Evolutionary conservation across 257 asterid genomes (phyloP).

Genomic region (Nicotiana obtusifolia): DNA sequence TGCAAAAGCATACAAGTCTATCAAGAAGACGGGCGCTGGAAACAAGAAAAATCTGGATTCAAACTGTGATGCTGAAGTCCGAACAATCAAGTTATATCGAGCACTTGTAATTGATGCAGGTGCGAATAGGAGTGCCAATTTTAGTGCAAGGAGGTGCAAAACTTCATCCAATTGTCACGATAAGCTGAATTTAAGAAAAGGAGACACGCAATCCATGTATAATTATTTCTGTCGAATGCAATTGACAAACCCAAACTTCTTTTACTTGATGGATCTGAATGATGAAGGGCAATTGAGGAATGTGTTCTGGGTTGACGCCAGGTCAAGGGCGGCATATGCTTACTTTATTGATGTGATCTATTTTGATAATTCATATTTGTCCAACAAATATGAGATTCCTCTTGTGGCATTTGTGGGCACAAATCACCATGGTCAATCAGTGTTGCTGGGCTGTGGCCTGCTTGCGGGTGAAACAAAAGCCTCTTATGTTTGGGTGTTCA

Average conservation of each 20-base stretch:
- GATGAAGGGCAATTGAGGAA: constrained; percentile 45
- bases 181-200: constrained; percentile 44
- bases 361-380: constrained; percentile 59
- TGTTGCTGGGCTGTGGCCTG: constrained; percentile 81
- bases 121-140: constrained; percentile 37
- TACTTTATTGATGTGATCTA: constrained; percentile 66
- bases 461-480: constrained; percentile 52
- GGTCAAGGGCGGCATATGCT: constrained; percentile 45
- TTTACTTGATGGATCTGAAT: constrained; percentile 55
- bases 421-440: constrained; percentile 72
- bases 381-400: constrained; percentile 65
- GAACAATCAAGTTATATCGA: constrained; percentile 57
- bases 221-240: constrained; percentile 61
- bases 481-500: constrained; percentile 64
- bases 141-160: constrained; percentile 27
- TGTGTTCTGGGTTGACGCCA: constrained; percentile 59
- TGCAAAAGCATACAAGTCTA: constrained; percentile 45
- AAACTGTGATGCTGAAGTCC: constrained; percentile 45
- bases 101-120: constrained; percentile 45
- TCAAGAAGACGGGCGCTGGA: constrained; percentile 51
- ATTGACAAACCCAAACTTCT: constrained; percentile 48
- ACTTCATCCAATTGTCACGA: constrained; percentile 28
- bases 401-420: constrained; percentile 65
- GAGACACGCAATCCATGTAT: constrained; percentile 49
- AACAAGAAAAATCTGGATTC: constrained; percentile 53